phyloP scores from a whole-genome alignment of 768 basidiomycete species.

The Xerocomus brunneocitrinus region DNA sequence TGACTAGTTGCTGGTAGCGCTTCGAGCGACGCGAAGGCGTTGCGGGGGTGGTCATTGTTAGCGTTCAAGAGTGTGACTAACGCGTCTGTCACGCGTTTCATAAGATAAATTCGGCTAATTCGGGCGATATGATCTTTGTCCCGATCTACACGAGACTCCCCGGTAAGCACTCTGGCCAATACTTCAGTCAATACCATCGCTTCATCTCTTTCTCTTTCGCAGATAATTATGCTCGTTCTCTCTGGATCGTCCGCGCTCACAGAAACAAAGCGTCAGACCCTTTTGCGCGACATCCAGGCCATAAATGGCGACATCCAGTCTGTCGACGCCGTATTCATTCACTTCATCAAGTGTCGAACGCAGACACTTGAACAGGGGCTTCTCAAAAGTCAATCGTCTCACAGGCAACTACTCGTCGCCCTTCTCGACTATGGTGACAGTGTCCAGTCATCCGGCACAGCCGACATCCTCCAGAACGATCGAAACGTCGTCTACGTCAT shows the following conservation, averaged over 20 bases:
- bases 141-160: constrained; percentile 2
- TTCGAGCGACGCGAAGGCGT: constrained; percentile 37
- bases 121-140: constrained; percentile 1
- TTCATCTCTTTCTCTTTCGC: background rate
- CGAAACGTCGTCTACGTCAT: constrained; percentile 63
- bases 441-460: constrained; percentile 45
- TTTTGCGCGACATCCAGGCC: constrained; percentile 58
- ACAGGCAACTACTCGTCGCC: constrained; percentile 54
- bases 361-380: constrained; percentile 45
- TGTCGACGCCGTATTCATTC: constrained; percentile 81
- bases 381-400: constrained; percentile 36
- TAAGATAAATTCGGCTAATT: constrained; percentile 4
- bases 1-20: constrained; percentile 33
- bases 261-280: constrained; percentile 58
- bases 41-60: constrained; percentile 7
- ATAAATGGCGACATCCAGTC: constrained; percentile 50
- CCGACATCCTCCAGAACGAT: constrained; percentile 27
- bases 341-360: constrained; percentile 69
- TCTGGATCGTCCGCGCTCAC: constrained; percentile 76
- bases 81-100: constrained; percentile 22
- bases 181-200: background rate
- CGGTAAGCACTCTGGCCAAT: constrained; percentile 8
- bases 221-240: constrained; percentile 66
- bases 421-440: constrained; percentile 87
- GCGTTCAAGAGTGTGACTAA: constrained; percentile 4